phyloP scores from a whole-genome alignment of 345 rosid species.

The Raphanus raphanistrum region DNA sequence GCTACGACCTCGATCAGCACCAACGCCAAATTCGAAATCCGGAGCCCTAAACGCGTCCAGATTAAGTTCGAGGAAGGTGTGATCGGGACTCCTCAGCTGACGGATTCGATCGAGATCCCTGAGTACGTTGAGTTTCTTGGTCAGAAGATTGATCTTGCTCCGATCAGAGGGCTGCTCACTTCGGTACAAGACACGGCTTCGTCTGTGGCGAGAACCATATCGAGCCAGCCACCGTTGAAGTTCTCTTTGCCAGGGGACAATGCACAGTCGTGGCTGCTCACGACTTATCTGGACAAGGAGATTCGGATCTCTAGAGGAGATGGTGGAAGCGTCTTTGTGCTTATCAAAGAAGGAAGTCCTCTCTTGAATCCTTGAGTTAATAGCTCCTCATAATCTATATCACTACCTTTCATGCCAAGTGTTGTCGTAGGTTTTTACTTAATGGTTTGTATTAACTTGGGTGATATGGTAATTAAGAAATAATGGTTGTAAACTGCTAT shows the following conservation, averaged over 20 bases:
- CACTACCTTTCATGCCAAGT: background rate
- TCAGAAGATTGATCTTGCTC: slow-evolving; percentile 68
- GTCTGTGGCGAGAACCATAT: slow-evolving; percentile 72
- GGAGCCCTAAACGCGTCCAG: slow-evolving; percentile 93
- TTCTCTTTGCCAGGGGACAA: slow-evolving; percentile 60
- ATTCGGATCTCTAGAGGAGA: slow-evolving; percentile 87
- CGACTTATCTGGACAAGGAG: slow-evolving; percentile 78
- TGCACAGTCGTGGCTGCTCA: slow-evolving; percentile 85
- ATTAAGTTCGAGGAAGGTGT: slow-evolving; percentile 83
- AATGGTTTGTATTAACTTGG: slow-evolving; percentile 3
- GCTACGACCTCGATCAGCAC: slow-evolving; percentile 76
- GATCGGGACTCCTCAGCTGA: slow-evolving; percentile 87
- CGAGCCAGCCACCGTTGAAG: slow-evolving; percentile 86
- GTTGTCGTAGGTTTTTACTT: slow-evolving; percentile 1
- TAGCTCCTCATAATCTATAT: background rate
- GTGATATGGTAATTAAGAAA: background rate
- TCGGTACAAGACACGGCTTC: slow-evolving; percentile 82
- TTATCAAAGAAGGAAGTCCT: slow-evolving; percentile 79
- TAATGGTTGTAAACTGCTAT: slow-evolving; percentile 1
- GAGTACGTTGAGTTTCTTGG: slow-evolving; percentile 80
- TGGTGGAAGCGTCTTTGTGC: slow-evolving; percentile 76
- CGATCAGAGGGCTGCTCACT: slow-evolving; percentile 63
- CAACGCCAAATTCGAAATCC: slow-evolving; percentile 87
- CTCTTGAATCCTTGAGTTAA: slow-evolving; percentile 48
- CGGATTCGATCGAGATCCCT: slow-evolving; percentile 77